Conservation (phyloP, 2,329 filamentous ascomycete species). For the Penicillium fuscoglaucum region DNA sequence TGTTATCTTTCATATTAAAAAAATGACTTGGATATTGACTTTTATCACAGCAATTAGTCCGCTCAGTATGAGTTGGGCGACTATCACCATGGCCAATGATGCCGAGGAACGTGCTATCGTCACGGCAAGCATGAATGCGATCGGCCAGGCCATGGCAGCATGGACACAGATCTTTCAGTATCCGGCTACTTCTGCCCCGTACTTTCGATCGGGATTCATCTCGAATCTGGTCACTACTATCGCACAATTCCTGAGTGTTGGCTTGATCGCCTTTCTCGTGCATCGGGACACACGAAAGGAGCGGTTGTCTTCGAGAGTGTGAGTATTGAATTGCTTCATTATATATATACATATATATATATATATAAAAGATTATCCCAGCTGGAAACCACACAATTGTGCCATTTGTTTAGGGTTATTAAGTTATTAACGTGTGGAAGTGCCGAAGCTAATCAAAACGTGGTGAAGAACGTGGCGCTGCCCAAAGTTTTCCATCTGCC, state of each 20-base stretch:
- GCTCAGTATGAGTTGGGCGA: constrained; percentile 46
- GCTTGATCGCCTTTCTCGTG: constrained; percentile 24
- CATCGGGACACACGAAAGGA: constrained; percentile 6
- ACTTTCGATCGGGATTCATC: constrained; percentile 28
- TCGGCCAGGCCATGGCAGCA: constrained; percentile 46
- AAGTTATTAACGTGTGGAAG: neutral
- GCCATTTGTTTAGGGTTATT: neutral
- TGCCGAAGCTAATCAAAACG: neutral
- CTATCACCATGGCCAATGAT: constrained; percentile 40
- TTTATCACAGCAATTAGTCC: constrained; percentile 24
- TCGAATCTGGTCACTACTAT: constrained; percentile 37
- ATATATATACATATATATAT: neutral
- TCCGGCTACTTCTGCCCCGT: constrained; percentile 39
- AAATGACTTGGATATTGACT: neutral
- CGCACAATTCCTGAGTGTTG: constrained; percentile 33
- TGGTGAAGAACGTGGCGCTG: neutral
- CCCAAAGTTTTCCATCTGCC: neutral
- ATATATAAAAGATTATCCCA: no score
- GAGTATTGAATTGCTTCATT: neutral
- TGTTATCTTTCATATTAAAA: neutral
- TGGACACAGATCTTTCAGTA: constrained; percentile 45
- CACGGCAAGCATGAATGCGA: constrained; percentile 48
- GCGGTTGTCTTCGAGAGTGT: neutral
- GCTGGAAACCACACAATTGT: neutral
- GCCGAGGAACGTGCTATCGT: constrained; percentile 47